Evolutionary conservation across 768 basidiomycete species (phyloP).

Genomic region (Trametes villosa): DNA sequence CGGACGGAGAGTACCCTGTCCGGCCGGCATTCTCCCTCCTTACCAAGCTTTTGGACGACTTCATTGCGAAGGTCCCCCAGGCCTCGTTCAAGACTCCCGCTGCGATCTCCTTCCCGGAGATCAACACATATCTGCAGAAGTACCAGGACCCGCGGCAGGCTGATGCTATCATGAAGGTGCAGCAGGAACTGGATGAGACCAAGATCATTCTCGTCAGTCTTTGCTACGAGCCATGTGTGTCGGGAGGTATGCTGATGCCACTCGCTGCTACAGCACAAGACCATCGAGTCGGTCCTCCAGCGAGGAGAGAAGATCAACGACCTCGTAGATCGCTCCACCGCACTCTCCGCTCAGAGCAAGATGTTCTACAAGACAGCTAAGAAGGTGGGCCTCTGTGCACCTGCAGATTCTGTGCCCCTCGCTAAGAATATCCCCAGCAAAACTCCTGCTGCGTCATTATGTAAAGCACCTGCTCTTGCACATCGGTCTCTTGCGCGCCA

Average conservation of each 20-base stretch:
- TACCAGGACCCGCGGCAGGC: constrained; percentile 98
- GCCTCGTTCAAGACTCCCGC: constrained; percentile 66
- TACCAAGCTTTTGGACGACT: constrained; percentile 94
- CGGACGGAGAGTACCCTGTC: constrained; percentile 95
- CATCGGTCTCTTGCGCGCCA: not conserved
- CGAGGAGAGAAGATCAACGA: constrained; percentile 97
- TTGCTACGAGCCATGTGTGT: no score
- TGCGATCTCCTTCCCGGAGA: constrained; percentile 76
- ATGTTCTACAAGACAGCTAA: constrained; percentile 99
- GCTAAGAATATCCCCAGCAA: constrained; percentile 60
- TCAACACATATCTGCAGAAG: constrained; percentile 78
- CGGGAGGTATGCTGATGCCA: not conserved
- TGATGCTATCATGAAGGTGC: constrained; percentile 97
- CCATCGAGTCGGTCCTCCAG: constrained; percentile 95
- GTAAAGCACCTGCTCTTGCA: constrained; percentile 41
- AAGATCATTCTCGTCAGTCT: constrained; percentile 91
- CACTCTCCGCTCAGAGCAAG: constrained; percentile 88
- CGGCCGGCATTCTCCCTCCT: constrained; percentile 95
- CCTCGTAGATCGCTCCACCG: constrained; percentile 91
- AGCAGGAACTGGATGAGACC: constrained; percentile 97
- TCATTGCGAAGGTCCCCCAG: constrained; percentile 77
- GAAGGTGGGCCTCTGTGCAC: constrained; percentile 71
- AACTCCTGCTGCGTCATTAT: constrained; percentile 93
- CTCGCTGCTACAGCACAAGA: constrained; percentile 81
- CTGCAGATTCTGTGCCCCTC: not conserved